Conservation (phyloP, 164 flowering plant species). For the Tinospora cordifolia region DNA sequence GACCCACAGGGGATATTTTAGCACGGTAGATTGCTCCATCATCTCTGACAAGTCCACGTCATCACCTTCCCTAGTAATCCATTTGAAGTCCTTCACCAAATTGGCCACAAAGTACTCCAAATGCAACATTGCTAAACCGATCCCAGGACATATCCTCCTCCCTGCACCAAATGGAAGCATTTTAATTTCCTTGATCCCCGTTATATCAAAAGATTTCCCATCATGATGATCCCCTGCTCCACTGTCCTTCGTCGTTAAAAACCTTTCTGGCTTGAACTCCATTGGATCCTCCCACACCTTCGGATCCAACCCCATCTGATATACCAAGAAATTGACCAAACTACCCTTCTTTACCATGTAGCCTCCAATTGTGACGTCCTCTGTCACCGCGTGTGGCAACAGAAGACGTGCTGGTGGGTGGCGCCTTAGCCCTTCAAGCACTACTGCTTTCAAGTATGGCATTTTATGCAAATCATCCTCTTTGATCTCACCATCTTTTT, state of each 20-base stretch:
- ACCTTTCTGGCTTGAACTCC: slow-evolving; percentile 32
- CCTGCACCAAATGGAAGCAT: slow-evolving; percentile 25
- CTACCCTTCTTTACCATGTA: slow-evolving; percentile 17
- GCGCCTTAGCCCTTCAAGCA: slow-evolving; percentile 21
- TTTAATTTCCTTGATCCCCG: slow-evolving; percentile 22
- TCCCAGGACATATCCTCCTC: too few relatives aligned
- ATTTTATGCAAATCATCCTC: slow-evolving; percentile 19
- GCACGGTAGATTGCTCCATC: slow-evolving; percentile 31
- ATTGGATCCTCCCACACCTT: slow-evolving; percentile 28
- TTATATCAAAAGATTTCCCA: slow-evolving; percentile 19
- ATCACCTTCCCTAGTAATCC: slow-evolving; percentile 30
- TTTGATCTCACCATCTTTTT: slow-evolving; percentile 15
- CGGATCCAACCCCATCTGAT: slow-evolving; percentile 26
- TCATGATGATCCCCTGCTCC: too few relatives aligned
- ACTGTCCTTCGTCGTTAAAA: too few relatives aligned
- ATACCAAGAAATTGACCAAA: slow-evolving; percentile 20
- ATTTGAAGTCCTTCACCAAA: slow-evolving; percentile 33
- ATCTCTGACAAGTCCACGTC: slow-evolving; percentile 39
- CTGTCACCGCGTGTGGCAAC: slow-evolving; percentile 20
- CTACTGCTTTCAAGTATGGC: slow-evolving; percentile 26
- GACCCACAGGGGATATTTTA: slow-evolving; percentile 43
- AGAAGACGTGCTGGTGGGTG: slow-evolving; percentile 29
- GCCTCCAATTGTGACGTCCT: slow-evolving; percentile 17
- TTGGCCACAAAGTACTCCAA: slow-evolving; percentile 28
- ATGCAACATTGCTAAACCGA: slow-evolving; percentile 17